These are phyloP conservation scores for Cynanchum wilfordii DNA, from an alignment of 257 asterid genomes.

Conservation along the genomic window DNA sequence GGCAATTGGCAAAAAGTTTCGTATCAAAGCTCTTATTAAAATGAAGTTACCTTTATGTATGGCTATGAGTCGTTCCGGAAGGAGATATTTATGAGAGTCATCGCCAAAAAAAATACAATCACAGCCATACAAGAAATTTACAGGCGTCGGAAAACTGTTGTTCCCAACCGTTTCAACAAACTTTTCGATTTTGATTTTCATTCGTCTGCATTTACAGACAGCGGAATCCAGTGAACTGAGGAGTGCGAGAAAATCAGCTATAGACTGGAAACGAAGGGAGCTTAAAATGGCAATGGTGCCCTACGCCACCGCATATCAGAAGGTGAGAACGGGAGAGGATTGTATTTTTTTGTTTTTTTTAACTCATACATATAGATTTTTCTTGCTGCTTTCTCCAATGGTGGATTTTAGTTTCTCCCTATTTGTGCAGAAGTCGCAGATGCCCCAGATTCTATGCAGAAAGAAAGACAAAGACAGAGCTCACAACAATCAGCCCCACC, in stretches of 20 bases:
- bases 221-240: neutral
- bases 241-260: neutral
- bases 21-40: neutral
- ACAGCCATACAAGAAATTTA: slow-evolving; percentile 6
- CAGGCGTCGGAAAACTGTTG: neutral
- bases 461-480: slow-evolving; percentile 68
- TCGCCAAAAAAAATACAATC: neutral
- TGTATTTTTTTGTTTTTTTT: neutral
- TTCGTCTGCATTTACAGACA: neutral
- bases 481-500: slow-evolving; percentile 48
- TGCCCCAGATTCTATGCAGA: slow-evolving; percentile 59
- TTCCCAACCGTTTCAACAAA: neutral
- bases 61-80: neutral
- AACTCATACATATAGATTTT: neutral
- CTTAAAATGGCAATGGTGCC: slow-evolving; percentile 21
- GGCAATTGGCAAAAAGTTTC: too few relatives aligned
- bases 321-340: slow-evolving; percentile 27
- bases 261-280: neutral
- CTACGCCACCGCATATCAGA: slow-evolving; percentile 35
- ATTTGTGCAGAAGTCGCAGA: slow-evolving; percentile 30
- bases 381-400: neutral
- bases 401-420: neutral
- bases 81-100: neutral
- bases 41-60: neutral
- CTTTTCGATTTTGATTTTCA: neutral